Conservation (phyloP, 78 protist species). For the Speleostelium caveatum region DNA sequence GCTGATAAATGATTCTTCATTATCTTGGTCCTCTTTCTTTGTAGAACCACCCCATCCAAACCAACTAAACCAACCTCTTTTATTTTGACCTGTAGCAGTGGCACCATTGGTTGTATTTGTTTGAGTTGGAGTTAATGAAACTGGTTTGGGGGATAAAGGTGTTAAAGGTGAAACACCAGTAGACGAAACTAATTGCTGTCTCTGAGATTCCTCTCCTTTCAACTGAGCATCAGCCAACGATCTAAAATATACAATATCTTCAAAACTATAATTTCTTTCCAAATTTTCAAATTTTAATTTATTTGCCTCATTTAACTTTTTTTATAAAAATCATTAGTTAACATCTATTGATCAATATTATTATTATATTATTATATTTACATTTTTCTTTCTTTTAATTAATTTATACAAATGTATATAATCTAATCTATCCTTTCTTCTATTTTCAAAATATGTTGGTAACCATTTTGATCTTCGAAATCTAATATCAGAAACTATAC, state of each 20-base stretch:
- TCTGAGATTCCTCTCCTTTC: slow-evolving; percentile 40
- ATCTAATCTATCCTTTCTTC: slow-evolving; percentile 65
- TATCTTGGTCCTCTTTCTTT: not conserved
- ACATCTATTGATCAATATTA: not conserved
- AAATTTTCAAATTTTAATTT: slow-evolving; percentile 2
- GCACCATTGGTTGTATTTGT: not conserved
- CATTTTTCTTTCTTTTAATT: slow-evolving; percentile 42
- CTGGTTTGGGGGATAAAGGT: not conserved
- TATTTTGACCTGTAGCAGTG: too few relatives aligned
- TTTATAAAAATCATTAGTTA: not conserved
- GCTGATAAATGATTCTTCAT: not conserved
- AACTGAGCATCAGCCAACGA: slow-evolving; percentile 75
- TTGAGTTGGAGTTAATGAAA: not conserved
- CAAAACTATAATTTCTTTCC: slow-evolving; percentile 58
- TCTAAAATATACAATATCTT: slow-evolving; percentile 69
- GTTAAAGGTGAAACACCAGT: not conserved
- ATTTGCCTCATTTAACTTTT: slow-evolving; percentile 8
- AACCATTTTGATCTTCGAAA: slow-evolving; percentile 9
- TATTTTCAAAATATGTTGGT: slow-evolving; percentile 14
- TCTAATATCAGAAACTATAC: slow-evolving; percentile 11
- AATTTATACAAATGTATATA: slow-evolving; percentile 43
- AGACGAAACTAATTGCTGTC: not conserved
- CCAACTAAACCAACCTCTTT: slow-evolving; percentile 69
- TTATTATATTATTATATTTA: not conserved
- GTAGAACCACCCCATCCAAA: slow-evolving; percentile 47